Evolutionary conservation across 2,329 filamentous ascomycete genomes (phyloP).

Genomic region (Fusarium sp.): DNA sequence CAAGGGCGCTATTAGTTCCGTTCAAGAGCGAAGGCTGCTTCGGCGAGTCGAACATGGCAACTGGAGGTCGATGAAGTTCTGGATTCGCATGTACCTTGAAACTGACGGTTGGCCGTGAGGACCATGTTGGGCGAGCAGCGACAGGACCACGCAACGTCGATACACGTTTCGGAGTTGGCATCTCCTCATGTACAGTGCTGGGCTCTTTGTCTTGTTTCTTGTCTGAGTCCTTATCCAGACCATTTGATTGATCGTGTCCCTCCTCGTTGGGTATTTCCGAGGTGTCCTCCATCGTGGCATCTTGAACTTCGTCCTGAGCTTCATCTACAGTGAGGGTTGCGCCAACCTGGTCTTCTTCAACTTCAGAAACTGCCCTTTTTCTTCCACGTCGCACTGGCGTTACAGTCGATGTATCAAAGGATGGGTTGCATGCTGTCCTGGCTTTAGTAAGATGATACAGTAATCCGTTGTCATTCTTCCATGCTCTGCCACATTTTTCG

Average conservation of each 20-base stretch:
- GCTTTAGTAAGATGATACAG: slow-evolving; percentile 70
- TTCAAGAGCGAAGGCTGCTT: slow-evolving; percentile 17
- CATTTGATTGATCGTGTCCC: not conserved
- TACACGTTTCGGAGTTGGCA: slow-evolving; percentile 4
- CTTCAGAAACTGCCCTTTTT: slow-evolving; percentile 17
- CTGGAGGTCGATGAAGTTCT: slow-evolving; percentile 41
- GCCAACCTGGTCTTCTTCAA: slow-evolving; percentile 9
- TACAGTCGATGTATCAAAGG: slow-evolving; percentile 41
- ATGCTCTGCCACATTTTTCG: slow-evolving; percentile 63
- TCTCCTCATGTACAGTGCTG: slow-evolving; percentile 2
- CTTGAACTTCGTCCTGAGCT: not conserved
- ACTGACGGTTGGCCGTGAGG: slow-evolving; percentile 39
- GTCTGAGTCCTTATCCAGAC: not conserved
- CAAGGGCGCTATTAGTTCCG: slow-evolving; percentile 33
- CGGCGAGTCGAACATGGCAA: slow-evolving; percentile 32
- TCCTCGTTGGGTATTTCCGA: not conserved
- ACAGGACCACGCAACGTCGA: slow-evolving; percentile 30
- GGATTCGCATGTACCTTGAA: slow-evolving; percentile 40
- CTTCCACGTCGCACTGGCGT: slow-evolving; percentile 30
- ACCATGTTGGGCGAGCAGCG: slow-evolving; percentile 27
- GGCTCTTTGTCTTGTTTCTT: not conserved
- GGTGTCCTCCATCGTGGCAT: not conserved
- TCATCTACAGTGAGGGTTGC: not conserved
- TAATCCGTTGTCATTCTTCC: slow-evolving; percentile 69
- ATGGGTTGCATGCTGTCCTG: slow-evolving; percentile 64